These are phyloP conservation scores for Eucalyptus shirleyi DNA, from an alignment of 345 rosid genomes.

Conservation along the genomic window DNA sequence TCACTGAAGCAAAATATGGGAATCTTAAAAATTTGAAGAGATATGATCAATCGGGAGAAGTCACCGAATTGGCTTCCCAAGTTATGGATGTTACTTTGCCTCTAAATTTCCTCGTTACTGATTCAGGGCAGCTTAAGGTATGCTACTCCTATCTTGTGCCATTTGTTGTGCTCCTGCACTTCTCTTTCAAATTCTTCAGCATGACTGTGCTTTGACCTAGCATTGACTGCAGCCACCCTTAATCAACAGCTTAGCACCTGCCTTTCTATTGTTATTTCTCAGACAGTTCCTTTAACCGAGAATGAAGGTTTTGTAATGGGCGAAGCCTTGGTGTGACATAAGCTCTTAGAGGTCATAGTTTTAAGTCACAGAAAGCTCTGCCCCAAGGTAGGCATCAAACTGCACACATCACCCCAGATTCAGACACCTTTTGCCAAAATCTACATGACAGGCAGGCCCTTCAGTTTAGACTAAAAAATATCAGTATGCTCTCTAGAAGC, in stretches of 20 bases:
- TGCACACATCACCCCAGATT: neutral
- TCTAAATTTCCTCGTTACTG: slow-evolving; percentile 79
- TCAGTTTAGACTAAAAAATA: neutral
- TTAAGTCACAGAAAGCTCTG: neutral
- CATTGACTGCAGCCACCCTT: neutral
- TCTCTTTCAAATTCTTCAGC: neutral
- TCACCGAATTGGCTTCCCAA: slow-evolving; percentile 30
- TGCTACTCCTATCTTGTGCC: neutral
- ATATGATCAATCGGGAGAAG: slow-evolving; percentile 17
- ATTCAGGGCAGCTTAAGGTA: slow-evolving; percentile 79
- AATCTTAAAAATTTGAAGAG: slow-evolving; percentile 43
- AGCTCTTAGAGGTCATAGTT: neutral
- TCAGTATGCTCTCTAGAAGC: neutral
- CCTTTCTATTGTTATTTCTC: neutral
- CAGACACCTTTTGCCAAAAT: neutral
- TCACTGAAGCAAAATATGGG: slow-evolving; percentile 71
- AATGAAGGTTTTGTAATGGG: neutral
- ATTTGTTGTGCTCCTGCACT: neutral
- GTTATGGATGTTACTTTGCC: slow-evolving; percentile 75
- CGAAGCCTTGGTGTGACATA: neutral
- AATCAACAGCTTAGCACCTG: neutral
- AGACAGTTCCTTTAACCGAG: neutral
- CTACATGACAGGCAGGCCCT: neutral
- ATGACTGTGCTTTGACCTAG: neutral
- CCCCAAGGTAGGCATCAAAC: neutral